Evolutionary conservation across 2,329 filamentous ascomycete genomes (phyloP).

Genomic region (Botryosphaeria dothidea): DNA sequence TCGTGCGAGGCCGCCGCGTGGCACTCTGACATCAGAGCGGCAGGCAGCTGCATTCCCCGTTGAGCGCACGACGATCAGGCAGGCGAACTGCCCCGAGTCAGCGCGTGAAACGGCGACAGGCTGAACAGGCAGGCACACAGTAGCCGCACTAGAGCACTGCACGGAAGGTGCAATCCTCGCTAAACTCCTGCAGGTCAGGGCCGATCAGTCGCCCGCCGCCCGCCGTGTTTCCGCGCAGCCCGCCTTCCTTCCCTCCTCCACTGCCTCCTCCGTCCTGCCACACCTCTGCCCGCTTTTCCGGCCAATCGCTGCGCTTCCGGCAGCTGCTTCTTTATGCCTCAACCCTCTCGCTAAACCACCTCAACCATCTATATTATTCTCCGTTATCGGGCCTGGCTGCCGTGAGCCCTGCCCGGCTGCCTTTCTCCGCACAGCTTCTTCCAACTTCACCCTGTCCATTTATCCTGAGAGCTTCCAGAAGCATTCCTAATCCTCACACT

Average conservation of each 20-base stretch:
- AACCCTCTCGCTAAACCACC: not conserved
- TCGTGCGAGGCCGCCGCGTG: slow-evolving; percentile 13
- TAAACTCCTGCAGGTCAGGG: not conserved
- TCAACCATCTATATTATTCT: not conserved
- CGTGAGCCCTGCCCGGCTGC: not conserved
- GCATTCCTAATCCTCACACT: not conserved
- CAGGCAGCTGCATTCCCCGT: not conserved
- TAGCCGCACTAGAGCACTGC: not conserved
- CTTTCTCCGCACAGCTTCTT: slow-evolving; percentile 14
- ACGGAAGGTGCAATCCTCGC: not conserved
- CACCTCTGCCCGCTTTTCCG: not conserved
- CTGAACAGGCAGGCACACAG: not conserved
- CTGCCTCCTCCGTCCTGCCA: not conserved
- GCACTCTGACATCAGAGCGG: slow-evolving; percentile 10
- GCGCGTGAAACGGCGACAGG: not conserved
- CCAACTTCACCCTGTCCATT: not conserved
- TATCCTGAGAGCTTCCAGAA: not conserved
- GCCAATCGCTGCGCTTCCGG: not conserved
- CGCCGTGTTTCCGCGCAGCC: not conserved
- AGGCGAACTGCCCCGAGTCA: not conserved
- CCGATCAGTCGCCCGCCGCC: not conserved
- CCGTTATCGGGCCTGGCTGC: slow-evolving; percentile 12
- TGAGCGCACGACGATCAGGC: not conserved
- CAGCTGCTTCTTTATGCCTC: not conserved
- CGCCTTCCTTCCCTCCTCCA: not conserved